Base-by-base conservation (phyloP, 208 protist species). In the Trypanosoma platydactyli region DNA sequence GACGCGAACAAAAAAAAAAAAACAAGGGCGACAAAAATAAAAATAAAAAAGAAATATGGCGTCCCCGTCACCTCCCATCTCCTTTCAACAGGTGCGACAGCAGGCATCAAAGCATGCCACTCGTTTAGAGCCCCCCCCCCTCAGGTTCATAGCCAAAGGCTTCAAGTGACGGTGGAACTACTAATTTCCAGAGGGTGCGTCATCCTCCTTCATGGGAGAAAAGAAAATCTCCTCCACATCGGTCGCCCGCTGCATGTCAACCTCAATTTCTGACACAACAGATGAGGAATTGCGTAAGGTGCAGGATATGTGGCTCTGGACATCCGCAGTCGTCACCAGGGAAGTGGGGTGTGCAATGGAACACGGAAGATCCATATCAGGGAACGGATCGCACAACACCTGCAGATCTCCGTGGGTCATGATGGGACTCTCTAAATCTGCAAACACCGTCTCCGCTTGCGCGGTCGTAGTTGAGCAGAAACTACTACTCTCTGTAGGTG, bases 161-260 rank as follows among this genome's bases (percentile, higher is more conserved):
- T 64, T 54, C 27, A 64, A 51, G 27, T 41, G 45, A 44, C 1
- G 54, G 52, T 64, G 59, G 25, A 45, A 45, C 27, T 64, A 64
- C 22, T 64, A 44, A 20, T 44, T 64, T 64, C 25, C 52, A 54
- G 53, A n/a, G 24, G 35, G 44, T n/a, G 27, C 29, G 49, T 30
- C 29, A 25, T 3, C 9, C n/a, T 54, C 3, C 12, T 35, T n/a
- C 5, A 27, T 44, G 27, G 24, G 1, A 24, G 9, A 20, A 20
- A 50, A 35, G 12, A 58, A 27, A 9, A 56, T 5, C 35, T 44
- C 46, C 33, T 54, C 59, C 15, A 64, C 18, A 0, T 54, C 44
- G 12, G 38, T 42, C 22, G 44, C 54, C n/a, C 46, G 44, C 49
- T 54, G 0, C 11, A 24, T 46, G 9, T 56, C 61, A 15, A 50